A percentile compares a stretch with the other conserved stretches of the same genome.
phyloP scores from a whole-genome alignment of 140 eudicot species.

The Artemisia princeps region DNA sequence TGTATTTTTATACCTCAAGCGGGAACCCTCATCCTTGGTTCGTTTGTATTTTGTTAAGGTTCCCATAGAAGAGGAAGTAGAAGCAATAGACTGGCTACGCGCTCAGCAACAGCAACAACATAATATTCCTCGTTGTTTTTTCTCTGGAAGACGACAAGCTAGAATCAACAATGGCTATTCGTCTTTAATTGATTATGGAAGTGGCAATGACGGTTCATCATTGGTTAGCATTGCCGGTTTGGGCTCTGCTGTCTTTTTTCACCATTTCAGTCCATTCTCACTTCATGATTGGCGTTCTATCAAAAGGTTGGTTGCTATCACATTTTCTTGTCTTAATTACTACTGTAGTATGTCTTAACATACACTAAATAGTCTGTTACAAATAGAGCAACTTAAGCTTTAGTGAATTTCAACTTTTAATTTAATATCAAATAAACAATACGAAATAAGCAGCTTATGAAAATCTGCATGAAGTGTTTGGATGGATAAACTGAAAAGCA shows the following conservation, averaged over 20 bases:
- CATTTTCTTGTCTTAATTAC: too few species aligned
- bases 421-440: too few species aligned
- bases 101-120: conserved; percentile 45
- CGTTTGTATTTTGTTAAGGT: conserved; percentile 37
- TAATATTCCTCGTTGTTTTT: conserved; percentile 72
- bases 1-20: too few species aligned
- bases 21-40: too few species aligned
- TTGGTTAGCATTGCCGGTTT: conserved; percentile 71
- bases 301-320: conserved; percentile 42
- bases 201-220: conserved; percentile 18
- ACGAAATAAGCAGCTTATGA: too few species aligned
- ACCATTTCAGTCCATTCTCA: conserved; percentile 65
- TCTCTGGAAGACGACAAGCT: conserved; percentile 60
- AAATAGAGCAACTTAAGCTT: too few species aligned
- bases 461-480: too few species aligned
- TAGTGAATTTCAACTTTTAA: too few species aligned
- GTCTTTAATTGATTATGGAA: conserved; percentile 25
- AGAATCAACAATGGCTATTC: conserved; percentile 19
- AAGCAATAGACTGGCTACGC: conserved; percentile 80
- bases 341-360: too few species aligned
- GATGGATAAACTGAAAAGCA: too few species aligned
- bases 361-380: too few species aligned
- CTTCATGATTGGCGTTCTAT: conserved; percentile 76
- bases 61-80: conserved; percentile 63
- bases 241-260: conserved; percentile 85